Conservation (phyloP, 2,329 filamentous ascomycete species). For the Venturia nashicola region DNA sequence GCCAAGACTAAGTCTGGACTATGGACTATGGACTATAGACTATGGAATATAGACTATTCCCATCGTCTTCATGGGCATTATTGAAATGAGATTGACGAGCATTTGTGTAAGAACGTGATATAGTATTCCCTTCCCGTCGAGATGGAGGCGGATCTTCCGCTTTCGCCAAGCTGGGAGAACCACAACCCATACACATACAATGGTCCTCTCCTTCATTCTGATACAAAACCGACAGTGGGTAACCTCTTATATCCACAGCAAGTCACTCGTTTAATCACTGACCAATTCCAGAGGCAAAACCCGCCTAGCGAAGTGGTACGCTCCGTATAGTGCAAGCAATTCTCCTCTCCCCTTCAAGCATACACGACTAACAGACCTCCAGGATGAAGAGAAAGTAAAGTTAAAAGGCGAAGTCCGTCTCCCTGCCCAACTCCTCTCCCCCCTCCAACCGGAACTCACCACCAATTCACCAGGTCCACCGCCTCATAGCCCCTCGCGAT, state of each 20-base stretch:
- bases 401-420: slow-evolving; percentile 78
- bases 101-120: no score
- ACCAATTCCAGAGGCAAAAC: slow-evolving; percentile 73
- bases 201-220: slow-evolving; percentile 74
- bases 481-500: slow-evolving; percentile 91
- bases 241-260: slow-evolving; percentile 6
- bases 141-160: no score
- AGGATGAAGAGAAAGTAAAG: slow-evolving; percentile 98
- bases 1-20: no score
- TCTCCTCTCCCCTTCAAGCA: background rate
- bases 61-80: no score
- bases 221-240: slow-evolving; percentile 78
- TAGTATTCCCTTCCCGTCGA: no score
- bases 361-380: slow-evolving; percentile 13
- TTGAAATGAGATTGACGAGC: no score
- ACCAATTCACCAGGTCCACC: slow-evolving; percentile 58
- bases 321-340: slow-evolving; percentile 64
- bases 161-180: background rate
- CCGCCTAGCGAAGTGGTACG: slow-evolving; percentile 97
- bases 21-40: no score
- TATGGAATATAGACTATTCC: no score
- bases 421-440: background rate
- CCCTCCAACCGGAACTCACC: background rate
- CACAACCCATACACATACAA: slow-evolving; percentile 16
- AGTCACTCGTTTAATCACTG: background rate